A percentile compares a stretch with the other conserved stretches of the same genome.
phyloP scores from a whole-genome alignment of 371 early-diverging fungal genomes.

The Parasitella parasitica region DNA sequence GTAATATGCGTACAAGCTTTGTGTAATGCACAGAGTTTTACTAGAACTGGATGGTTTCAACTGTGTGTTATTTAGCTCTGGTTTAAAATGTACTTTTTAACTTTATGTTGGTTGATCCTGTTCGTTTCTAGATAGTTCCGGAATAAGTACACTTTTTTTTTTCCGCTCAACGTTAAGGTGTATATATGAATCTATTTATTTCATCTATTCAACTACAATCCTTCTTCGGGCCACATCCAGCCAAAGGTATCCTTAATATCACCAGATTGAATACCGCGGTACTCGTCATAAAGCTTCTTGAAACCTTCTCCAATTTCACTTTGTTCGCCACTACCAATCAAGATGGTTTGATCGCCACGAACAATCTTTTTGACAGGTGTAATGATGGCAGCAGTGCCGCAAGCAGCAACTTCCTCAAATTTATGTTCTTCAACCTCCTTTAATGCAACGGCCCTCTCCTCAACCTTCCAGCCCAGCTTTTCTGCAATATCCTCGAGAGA shows the following conservation, averaged over 20 bases:
- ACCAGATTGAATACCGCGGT: slow-evolving; percentile 70
- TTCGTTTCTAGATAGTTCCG: too few relatives aligned
- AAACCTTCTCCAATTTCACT: slow-evolving; percentile 58
- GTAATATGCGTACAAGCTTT: too few relatives aligned
- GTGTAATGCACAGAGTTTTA: too few relatives aligned
- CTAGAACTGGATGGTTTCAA: too few relatives aligned
- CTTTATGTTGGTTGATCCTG: too few relatives aligned
- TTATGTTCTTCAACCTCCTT: slow-evolving; percentile 58
- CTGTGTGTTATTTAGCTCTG: too few relatives aligned
- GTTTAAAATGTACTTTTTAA: too few relatives aligned
- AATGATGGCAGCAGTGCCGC: slow-evolving; percentile 78
- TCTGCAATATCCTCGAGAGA: slow-evolving; percentile 67
- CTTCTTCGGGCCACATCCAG: slow-evolving; percentile 78
- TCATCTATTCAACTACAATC: slow-evolving; percentile 39
- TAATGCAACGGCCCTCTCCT: slow-evolving; percentile 58
- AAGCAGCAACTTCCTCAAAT: slow-evolving; percentile 75
- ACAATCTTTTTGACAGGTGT: slow-evolving; percentile 75
- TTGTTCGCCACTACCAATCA: slow-evolving; percentile 40
- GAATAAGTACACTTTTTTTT: too few relatives aligned
- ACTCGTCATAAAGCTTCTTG: slow-evolving; percentile 56
- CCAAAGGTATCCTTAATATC: slow-evolving; percentile 59
- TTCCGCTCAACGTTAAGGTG: too few relatives aligned
- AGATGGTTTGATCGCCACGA: slow-evolving; percentile 47
- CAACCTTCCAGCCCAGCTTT: slow-evolving; percentile 68
- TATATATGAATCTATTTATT: not conserved